A percentile compares a stretch with the other conserved stretches of the same genome.
Conservation (phyloP, 2,329 filamentous ascomycete genomes). For the Neofusicoccum laricinum region DNA sequence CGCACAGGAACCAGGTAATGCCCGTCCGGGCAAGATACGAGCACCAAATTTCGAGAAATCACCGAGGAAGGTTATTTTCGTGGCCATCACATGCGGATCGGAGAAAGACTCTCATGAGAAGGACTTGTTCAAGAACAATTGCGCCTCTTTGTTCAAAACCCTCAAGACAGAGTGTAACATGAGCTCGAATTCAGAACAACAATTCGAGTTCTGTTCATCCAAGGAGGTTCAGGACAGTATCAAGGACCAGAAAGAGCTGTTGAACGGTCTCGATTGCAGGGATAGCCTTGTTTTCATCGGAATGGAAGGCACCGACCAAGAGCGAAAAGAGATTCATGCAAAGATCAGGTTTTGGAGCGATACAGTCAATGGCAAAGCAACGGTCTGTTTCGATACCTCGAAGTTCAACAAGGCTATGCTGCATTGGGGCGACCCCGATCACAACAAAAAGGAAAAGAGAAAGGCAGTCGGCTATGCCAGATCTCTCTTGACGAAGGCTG, state of each 20-base stretch:
- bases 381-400: background rate
- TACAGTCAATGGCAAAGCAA: background rate
- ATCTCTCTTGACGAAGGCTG: background rate
- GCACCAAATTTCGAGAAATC: too few relatives aligned
- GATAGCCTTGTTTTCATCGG: background rate
- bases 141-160: too few relatives aligned
- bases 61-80: too few relatives aligned
- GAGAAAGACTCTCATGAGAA: too few relatives aligned
- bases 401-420: background rate
- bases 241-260: background rate
- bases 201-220: too few relatives aligned
- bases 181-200: too few relatives aligned
- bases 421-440: background rate
- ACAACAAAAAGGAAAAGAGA: background rate
- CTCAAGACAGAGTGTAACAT: too few relatives aligned
- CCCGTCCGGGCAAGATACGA: too few relatives aligned
- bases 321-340: background rate
- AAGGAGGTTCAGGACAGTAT: too few relatives aligned
- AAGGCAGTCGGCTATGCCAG: background rate
- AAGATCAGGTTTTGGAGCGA: background rate
- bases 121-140: too few relatives aligned
- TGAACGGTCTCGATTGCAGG: background rate
- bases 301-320: background rate
- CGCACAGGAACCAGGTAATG: too few relatives aligned
- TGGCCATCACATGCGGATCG: too few relatives aligned